These are phyloP conservation scores for Hypomyces perniciosus DNA, from an alignment of 2,329 filamentous ascomycete species.

Conservation along the genomic window DNA sequence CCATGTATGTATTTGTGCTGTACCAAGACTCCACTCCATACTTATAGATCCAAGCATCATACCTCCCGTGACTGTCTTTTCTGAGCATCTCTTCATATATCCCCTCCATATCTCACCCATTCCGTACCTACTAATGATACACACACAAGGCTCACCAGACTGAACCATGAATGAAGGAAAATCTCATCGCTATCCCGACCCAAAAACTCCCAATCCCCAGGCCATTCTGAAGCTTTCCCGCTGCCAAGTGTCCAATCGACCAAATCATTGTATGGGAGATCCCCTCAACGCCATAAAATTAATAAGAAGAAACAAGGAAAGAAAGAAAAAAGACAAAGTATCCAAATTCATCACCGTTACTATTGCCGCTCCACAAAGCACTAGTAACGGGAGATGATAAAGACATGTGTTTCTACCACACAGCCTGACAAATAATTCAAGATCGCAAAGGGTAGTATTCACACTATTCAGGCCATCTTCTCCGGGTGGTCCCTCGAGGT, in stretches of 20 bases:
- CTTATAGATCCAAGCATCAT: conserved; percentile 4
- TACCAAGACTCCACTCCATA: background rate
- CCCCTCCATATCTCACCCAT: background rate
- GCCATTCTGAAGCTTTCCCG: conserved; percentile 9
- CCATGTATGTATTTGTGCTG: background rate
- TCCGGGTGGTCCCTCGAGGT: conserved; percentile 28
- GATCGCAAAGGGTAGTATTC: background rate
- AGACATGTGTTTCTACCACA: conserved; percentile 1
- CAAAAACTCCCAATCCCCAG: conserved; percentile 7
- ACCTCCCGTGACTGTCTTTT: background rate
- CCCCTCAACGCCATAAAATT: conserved; percentile 6
- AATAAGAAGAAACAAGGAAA: background rate
- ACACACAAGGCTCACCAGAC: conserved; percentile 4
- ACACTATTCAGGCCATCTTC: conserved; percentile 28
- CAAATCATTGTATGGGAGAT: conserved; percentile 4
- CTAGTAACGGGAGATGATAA: background rate
- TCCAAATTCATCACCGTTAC: background rate
- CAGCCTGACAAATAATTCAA: conserved; percentile 7
- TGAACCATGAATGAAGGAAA: conserved; percentile 1
- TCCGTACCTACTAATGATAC: background rate
- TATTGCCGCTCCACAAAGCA: no score
- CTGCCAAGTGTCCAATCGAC: conserved; percentile 7
- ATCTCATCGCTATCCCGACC: conserved; percentile 1
- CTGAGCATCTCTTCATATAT: background rate
- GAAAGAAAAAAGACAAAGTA: background rate